Evolutionary conservation across 306 rosid genomes (phyloP).

Genomic region (Pterocarpus santalinus): DNA sequence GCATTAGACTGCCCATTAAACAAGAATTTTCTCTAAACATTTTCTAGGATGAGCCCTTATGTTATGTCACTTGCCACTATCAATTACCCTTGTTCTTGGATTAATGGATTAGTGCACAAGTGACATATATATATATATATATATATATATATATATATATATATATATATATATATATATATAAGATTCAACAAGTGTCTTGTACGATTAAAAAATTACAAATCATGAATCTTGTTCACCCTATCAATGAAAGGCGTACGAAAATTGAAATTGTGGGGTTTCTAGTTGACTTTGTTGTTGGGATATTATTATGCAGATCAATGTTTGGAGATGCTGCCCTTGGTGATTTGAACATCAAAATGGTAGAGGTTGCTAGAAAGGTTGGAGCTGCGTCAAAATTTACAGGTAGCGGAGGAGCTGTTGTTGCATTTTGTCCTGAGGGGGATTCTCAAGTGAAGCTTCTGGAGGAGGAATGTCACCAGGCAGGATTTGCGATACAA

Average conservation of each 20-base stretch:
- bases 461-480: conserved; percentile 72
- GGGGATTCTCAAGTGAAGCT: conserved; percentile 81
- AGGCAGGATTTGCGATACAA: conserved; percentile 71
- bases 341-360: conserved; percentile 81
- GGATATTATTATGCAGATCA: conserved; percentile 55
- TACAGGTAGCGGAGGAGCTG: conserved; percentile 98
- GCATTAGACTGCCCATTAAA: too few species aligned
- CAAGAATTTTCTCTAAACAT: too few species aligned
- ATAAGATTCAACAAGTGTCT: neutral
- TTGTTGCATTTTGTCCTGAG: conserved; percentile 80
- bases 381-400: conserved; percentile 96
- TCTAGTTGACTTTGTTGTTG: conserved; percentile 33
- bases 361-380: conserved; percentile 88
- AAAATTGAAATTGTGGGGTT: conserved; percentile 29
- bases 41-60: too few species aligned
- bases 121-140: neutral
- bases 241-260: conserved; percentile 20
- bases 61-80: neutral
- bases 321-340: conserved; percentile 92
- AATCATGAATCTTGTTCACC: conserved; percentile 4
- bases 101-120: neutral
- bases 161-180: too few species aligned
- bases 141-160: too few species aligned
- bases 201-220: neutral
- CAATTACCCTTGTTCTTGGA: neutral